A percentile compares a stretch with the other conserved stretches of the same genome.
Conservation (phyloP, 345 rosid species). For the Eucalyptus cladocalyx region DNA sequence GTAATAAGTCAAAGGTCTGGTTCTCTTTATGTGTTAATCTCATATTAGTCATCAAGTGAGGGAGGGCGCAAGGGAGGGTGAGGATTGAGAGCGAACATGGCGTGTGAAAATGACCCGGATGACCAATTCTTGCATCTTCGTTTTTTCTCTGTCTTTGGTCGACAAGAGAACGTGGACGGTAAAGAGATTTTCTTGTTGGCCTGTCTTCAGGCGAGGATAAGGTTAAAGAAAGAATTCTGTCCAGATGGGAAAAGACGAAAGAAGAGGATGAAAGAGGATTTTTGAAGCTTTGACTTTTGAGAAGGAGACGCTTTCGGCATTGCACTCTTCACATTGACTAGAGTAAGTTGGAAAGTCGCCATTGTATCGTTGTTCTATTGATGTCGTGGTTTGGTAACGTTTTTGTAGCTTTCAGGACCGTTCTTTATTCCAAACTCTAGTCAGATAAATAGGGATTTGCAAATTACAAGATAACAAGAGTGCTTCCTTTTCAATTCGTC, state of each 20-base stretch:
- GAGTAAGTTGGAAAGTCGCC: neutral
- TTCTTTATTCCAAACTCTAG: neutral
- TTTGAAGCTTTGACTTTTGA: neutral
- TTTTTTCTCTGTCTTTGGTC: too few relatives aligned
- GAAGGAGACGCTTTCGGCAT: neutral
- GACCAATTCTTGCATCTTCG: neutral
- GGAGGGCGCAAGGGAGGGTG: neutral
- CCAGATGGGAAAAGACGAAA: neutral
- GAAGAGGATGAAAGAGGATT: neutral
- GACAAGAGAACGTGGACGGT: neutral
- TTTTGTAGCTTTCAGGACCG: neutral
- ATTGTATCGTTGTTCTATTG: neutral
- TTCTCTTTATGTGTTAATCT: neutral
- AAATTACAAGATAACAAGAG: neutral
- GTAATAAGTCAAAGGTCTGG: neutral
- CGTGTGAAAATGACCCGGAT: neutral
- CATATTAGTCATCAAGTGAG: neutral
- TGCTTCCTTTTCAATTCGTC: neutral
- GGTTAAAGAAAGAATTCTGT: neutral
- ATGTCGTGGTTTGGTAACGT: neutral
- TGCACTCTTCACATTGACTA: neutral
- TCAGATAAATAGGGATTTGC: neutral
- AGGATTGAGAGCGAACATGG: neutral
- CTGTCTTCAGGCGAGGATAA: neutral
- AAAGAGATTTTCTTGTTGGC: neutral